Evolutionary conservation across 768 basidiomycete species (phyloP).

Genomic region (Boletus rubescentipes): DNA sequence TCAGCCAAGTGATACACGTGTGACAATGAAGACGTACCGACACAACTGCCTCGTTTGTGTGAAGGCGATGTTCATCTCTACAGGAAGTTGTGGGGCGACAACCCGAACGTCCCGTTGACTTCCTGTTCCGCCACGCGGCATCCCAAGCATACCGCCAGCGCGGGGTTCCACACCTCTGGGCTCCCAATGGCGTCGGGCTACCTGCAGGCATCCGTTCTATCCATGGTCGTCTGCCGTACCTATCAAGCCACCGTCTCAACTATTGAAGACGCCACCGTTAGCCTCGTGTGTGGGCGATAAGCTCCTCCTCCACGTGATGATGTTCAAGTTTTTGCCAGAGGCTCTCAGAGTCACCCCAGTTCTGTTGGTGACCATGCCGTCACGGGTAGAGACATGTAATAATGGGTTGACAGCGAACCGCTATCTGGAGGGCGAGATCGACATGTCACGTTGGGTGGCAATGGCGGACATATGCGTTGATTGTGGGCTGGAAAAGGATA

Average conservation of each 20-base stretch:
- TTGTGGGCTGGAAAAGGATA: conserved; percentile 13
- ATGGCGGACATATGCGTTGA: conserved; percentile 22
- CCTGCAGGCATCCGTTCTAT: conserved; percentile 8
- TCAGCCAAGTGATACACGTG: conserved; percentile 2
- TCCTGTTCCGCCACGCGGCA: conserved; percentile 16
- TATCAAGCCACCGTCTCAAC: conserved; percentile 22
- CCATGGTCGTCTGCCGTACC: neutral
- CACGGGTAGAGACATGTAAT: conserved; percentile 7
- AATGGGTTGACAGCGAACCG: neutral
- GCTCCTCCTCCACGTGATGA: conserved; percentile 2
- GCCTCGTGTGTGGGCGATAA: neutral
- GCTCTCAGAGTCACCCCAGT: neutral
- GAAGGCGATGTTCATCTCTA: neutral
- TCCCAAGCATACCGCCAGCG: conserved; percentile 3
- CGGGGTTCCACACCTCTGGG: conserved; percentile 18
- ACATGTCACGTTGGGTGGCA: conserved; percentile 18
- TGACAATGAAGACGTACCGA: neutral
- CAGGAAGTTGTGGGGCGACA: neutral
- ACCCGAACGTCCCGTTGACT: neutral
- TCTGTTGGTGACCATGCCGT: conserved; percentile 18
- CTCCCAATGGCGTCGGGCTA: conserved; percentile 10
- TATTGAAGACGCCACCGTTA: conserved; percentile 7
- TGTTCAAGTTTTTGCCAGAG: neutral
- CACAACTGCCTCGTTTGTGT: neutral
- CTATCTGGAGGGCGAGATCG: conserved; percentile 17